phyloP scores from a whole-genome alignment of 306 rosid species.

The Arachis hypogaea region DNA sequence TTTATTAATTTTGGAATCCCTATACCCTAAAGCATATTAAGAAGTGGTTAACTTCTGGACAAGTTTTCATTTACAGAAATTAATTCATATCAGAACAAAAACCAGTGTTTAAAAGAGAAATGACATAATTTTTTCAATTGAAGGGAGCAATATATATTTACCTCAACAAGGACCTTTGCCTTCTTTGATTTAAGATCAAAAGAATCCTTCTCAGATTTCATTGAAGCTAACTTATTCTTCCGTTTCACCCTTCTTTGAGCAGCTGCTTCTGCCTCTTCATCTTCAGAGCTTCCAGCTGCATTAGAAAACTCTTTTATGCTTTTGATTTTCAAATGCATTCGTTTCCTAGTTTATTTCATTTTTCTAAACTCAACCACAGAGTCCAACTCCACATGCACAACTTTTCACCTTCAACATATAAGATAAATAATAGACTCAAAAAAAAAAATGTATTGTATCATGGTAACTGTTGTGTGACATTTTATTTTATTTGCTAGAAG shows the following conservation, averaged over 20 bases:
- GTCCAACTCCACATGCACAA: not conserved
- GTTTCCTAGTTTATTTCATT: not conserved
- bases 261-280: constrained; percentile 59
- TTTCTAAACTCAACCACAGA: not conserved
- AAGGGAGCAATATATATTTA: constrained; percentile 44
- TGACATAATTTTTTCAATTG: not conserved
- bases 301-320: constrained; percentile 33
- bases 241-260: constrained; percentile 48
- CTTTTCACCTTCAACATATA: constrained; percentile 12
- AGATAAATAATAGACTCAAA: not conserved
- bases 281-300: constrained; percentile 65
- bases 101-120: constrained; percentile 21
- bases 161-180: constrained; percentile 85
- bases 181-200: constrained; percentile 62
- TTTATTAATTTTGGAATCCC: constrained; percentile 8
- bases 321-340: not conserved
- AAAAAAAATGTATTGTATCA: not conserved
- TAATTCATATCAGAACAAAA: constrained; percentile 14
- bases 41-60: not conserved
- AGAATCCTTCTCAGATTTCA: constrained; percentile 55
- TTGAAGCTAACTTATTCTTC: constrained; percentile 43
- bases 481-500: too few species aligned
- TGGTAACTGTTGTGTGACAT: not conserved
- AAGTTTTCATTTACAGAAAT: not conserved
- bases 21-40: not conserved